Conservation (phyloP, 306 rosid genomes). For the Sindora glabra region DNA sequence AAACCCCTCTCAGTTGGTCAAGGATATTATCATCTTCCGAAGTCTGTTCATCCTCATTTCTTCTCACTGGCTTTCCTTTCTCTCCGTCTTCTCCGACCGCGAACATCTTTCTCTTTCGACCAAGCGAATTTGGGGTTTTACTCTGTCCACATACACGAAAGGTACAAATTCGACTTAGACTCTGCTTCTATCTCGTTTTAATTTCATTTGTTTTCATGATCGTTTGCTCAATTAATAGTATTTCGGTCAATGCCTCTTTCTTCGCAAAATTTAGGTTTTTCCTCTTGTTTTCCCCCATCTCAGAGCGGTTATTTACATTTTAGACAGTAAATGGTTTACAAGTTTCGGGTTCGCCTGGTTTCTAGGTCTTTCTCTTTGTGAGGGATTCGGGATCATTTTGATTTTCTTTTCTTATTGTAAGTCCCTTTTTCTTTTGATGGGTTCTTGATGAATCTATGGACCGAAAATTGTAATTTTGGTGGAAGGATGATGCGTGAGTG, state of each 20-base stretch:
- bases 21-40: too few relatives aligned
- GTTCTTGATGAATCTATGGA: not conserved
- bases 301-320: not conserved
- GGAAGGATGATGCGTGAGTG: not conserved
- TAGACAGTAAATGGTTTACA: not conserved
- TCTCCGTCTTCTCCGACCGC: not conserved
- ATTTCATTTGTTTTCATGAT: not conserved
- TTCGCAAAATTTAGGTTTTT: slow-evolving; percentile 13
- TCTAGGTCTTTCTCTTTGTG: not conserved
- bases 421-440: not conserved
- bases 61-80: too few relatives aligned
- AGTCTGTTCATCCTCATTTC: too few relatives aligned
- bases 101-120: not conserved
- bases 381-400: not conserved
- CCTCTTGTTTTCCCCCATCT: not conserved
- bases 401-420: not conserved
- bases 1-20: too few relatives aligned
- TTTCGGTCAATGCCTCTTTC: not conserved
- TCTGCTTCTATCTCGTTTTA: not conserved
- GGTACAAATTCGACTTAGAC: not conserved
- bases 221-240: not conserved
- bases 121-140: slow-evolving; percentile 13
- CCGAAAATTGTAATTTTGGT: not conserved
- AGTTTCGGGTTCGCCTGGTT: too few relatives aligned
- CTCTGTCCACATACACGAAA: not conserved